Percentiles rank a stretch among this genome's conserved stretches.
Evolutionary conservation across 805 yeast genomes (phyloP).

Genomic region (Yarrowia hollandica): DNA sequence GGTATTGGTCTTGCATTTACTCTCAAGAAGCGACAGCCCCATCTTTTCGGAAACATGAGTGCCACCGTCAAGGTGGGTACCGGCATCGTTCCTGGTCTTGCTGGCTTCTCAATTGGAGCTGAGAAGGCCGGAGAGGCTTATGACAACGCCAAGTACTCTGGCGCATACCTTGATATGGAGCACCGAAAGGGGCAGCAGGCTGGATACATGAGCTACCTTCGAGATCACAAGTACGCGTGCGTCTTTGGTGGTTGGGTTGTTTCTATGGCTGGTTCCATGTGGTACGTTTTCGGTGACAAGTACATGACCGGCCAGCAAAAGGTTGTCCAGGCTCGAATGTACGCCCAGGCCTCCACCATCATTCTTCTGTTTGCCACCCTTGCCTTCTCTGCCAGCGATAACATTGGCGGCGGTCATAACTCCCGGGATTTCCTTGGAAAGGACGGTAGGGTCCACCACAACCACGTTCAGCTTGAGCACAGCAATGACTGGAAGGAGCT

Average conservation of each 20-base stretch:
- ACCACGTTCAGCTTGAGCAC: conserved; percentile 24
- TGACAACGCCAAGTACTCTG: conserved; percentile 61
- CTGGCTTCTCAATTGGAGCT: conserved; percentile 61
- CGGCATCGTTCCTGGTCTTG: conserved; percentile 66
- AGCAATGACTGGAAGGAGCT: conserved; percentile 50
- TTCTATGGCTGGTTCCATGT: conserved; percentile 80
- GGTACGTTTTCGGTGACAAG: conserved; percentile 67
- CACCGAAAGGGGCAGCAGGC: conserved; percentile 37
- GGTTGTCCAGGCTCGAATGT: conserved; percentile 87
- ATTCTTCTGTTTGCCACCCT: conserved; percentile 43
- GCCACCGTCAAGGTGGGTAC: conserved; percentile 54
- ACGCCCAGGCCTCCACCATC: conserved; percentile 83
- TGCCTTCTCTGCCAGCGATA: conserved; percentile 15
- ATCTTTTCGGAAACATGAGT: conserved; percentile 35
- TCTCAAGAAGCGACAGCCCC: conserved; percentile 47
- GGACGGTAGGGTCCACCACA: conserved; percentile 26
- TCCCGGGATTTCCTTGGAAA: conserved; percentile 17
- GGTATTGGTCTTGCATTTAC: conserved; percentile 56
- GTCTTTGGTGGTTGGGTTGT: conserved; percentile 79
- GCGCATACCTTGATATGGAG: conserved; percentile 47
- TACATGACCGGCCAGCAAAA: conserved; percentile 76
- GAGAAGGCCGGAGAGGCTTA: conserved; percentile 70
- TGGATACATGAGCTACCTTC: conserved; percentile 1
- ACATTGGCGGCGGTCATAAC: background rate
- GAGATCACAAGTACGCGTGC: conserved; percentile 42